Percentiles rank a stretch among this genome's conserved stretches.
Conservation (phyloP, 495 filamentous ascomycete genomes). For the Aspergillus bertholletiae region DNA sequence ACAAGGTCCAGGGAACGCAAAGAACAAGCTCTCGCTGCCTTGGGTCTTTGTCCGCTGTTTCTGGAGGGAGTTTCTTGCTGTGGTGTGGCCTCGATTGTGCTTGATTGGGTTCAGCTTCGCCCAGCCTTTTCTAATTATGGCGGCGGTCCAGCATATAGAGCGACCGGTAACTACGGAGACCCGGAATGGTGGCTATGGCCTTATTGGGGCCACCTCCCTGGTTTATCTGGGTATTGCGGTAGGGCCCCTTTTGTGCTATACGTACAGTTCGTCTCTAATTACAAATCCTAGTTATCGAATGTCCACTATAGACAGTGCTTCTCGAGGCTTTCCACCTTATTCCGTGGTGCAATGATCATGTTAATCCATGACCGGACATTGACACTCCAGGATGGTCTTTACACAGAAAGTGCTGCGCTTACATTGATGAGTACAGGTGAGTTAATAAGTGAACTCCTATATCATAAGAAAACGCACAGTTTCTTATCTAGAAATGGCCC, state of each 20-base stretch:
- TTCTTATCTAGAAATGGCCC: background rate
- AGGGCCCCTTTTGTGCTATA: background rate
- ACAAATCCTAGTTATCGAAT: background rate
- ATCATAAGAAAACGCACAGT: too few relatives aligned
- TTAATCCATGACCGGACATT: constrained; percentile 48
- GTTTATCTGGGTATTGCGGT: constrained; percentile 1
- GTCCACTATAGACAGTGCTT: constrained; percentile 1
- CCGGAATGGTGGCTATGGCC: background rate
- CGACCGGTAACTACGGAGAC: background rate
- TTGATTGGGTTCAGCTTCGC: constrained; percentile 5
- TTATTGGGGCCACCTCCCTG: constrained; percentile 1
- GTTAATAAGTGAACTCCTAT: background rate
- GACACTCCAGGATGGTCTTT: constrained; percentile 29
- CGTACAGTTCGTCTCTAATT: background rate
- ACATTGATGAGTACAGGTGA: constrained; percentile 54
- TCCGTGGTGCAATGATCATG: constrained; percentile 48
- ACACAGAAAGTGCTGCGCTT: constrained; percentile 43
- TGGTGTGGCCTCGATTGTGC: background rate
- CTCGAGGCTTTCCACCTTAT: constrained; percentile 39
- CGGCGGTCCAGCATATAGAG: background rate
- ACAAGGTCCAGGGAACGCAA: background rate
- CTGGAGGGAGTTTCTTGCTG: background rate
- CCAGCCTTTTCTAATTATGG: constrained; percentile 2
- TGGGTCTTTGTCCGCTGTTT: background rate
- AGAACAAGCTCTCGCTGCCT: background rate